A percentile compares a stretch with the other conserved stretches of the same genome.
Evolutionary conservation across 75 land plant species (phyloP).

Genomic region (Picea glauca): DNA sequence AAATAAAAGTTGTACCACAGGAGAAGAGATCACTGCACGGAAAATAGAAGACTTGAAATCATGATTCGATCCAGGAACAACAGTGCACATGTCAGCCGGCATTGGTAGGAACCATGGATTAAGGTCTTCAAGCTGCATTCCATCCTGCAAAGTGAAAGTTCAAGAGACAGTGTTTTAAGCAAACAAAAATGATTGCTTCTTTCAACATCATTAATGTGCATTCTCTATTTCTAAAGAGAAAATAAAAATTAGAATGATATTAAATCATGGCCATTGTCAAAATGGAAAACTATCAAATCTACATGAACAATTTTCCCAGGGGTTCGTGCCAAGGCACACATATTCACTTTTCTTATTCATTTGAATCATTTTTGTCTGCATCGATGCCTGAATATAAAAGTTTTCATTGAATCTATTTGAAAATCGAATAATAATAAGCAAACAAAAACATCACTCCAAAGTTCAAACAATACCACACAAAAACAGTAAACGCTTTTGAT

Average conservation of each 20-base stretch:
- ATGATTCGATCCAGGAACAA: slow-evolving; percentile 81
- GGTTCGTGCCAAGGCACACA: too few relatives aligned
- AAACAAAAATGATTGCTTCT: neutral
- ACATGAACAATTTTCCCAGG: neutral
- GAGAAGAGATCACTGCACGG: slow-evolving; percentile 83
- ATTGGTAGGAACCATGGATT: slow-evolving; percentile 69
- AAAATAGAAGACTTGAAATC: slow-evolving; percentile 71
- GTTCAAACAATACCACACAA: too few relatives aligned
- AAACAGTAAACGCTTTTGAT: too few relatives aligned
- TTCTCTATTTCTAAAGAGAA: neutral
- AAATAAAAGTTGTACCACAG: slow-evolving; percentile 47
- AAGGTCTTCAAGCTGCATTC: slow-evolving; percentile 37
- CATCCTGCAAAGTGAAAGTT: slow-evolving; percentile 32
- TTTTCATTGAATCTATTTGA: too few relatives aligned
- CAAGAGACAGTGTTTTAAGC: neutral
- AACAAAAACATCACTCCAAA: too few relatives aligned
- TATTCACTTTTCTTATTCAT: too few relatives aligned
- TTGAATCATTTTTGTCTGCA: too few relatives aligned
- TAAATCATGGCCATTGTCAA: neutral
- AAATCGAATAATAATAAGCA: too few relatives aligned
- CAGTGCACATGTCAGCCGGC: slow-evolving; percentile 47
- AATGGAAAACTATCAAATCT: neutral
- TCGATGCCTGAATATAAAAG: too few relatives aligned
- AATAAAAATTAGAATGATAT: neutral
- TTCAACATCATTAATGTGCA: neutral